phyloP scores from a whole-genome alignment of 169 alveolate genomes.

The Cryptosporidium sp. region DNA sequence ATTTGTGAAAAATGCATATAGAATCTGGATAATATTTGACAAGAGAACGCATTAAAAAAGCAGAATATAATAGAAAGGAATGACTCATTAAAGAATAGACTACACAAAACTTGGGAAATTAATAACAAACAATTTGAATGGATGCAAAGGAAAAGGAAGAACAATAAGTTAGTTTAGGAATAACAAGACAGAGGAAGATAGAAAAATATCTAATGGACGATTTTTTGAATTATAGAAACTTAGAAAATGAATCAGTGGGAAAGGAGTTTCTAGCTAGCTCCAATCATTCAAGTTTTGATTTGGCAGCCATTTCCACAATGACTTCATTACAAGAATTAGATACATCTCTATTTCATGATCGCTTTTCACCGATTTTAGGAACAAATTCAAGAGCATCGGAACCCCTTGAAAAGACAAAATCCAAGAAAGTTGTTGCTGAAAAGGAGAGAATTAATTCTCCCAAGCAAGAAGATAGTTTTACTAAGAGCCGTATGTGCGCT shows the following conservation, averaged over 20 bases:
- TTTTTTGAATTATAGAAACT: not conserved
- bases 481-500: not conserved
- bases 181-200: not conserved
- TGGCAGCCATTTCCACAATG: constrained; percentile 47
- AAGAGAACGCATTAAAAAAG: not conserved
- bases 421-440: not conserved
- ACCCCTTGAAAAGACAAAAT: not conserved
- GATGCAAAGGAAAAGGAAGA: not conserved
- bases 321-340: constrained; percentile 47
- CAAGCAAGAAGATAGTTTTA: not conserved
- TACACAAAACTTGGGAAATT: not conserved
- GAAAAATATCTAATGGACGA: constrained; percentile 17
- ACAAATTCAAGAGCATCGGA: not conserved
- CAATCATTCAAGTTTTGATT: constrained; percentile 1
- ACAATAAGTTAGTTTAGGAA: not conserved
- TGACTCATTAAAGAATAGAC: not conserved
- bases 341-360: constrained; percentile 29
- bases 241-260: constrained; percentile 10
- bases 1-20: not conserved
- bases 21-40: constrained; percentile 17
- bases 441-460: not conserved
- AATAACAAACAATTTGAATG: not conserved
- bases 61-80: not conserved
- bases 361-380: constrained; percentile 12
- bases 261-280: not conserved